Conservation (phyloP, 805 yeast species). For the Wickerhamiella shivajii region DNA sequence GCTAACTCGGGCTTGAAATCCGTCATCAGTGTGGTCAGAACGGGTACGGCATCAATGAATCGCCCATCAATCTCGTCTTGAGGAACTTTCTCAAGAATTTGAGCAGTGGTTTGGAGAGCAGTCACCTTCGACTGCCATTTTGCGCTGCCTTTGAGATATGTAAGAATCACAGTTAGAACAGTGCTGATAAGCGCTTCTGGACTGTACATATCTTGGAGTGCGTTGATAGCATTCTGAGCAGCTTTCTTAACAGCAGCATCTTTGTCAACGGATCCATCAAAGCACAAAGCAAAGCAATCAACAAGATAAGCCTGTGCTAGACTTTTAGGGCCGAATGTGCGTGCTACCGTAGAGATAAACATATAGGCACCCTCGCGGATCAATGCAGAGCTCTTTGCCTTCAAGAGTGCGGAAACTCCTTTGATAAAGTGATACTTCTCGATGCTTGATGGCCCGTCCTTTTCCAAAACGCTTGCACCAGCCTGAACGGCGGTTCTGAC, state of each 20-base stretch:
- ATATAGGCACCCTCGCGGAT: constrained; percentile 66
- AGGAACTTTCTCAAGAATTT: constrained; percentile 63
- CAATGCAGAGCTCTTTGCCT: constrained; percentile 58
- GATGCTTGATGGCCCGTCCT: constrained; percentile 34
- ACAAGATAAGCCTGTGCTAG: constrained; percentile 66
- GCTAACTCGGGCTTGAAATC: constrained; percentile 96
- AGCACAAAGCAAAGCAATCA: constrained; percentile 45
- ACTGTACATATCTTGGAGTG: constrained; percentile 56
- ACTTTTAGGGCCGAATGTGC: constrained; percentile 43
- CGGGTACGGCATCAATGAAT: constrained; percentile 67
- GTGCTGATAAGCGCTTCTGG: constrained; percentile 64
- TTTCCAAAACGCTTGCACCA: constrained; percentile 36
- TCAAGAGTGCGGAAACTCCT: constrained; percentile 47
- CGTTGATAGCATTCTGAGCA: constrained; percentile 65
- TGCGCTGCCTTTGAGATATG: constrained; percentile 63
- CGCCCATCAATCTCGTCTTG: constrained; percentile 71
- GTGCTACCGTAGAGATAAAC: constrained; percentile 42
- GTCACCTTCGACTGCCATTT: constrained; percentile 87
- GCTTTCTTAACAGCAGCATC: constrained; percentile 75
- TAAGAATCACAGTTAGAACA: constrained; percentile 44
- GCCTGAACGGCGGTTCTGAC: constrained; percentile 39
- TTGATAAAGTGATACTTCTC: constrained; percentile 53
- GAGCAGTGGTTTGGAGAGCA: constrained; percentile 60
- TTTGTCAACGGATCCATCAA: constrained; percentile 71
- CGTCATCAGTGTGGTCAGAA: constrained; percentile 75